Evolutionary conservation across 176 grass and related monocot genomes (phyloP).

Genomic region (Secale cereale): DNA sequence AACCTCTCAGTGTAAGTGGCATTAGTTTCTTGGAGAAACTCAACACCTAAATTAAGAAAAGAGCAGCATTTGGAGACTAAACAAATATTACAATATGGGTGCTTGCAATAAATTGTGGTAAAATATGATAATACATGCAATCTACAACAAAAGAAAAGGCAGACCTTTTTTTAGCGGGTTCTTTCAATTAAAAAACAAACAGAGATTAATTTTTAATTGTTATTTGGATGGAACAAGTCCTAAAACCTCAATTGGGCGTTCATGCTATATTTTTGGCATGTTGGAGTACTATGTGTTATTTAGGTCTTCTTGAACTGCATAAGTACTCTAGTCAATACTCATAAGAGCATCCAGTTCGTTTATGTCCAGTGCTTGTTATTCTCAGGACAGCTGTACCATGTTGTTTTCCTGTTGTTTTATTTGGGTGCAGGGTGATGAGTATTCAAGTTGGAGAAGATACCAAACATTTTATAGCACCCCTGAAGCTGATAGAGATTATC

Average conservation of each 20-base stretch:
- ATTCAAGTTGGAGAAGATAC: background rate
- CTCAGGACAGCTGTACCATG: background rate
- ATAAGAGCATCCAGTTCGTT: background rate
- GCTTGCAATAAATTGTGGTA: background rate
- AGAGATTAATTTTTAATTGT: background rate
- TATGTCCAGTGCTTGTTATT: background rate
- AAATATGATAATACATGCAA: background rate
- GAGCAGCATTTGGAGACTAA: too few species aligned
- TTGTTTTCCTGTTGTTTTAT: background rate
- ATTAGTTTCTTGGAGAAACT: background rate
- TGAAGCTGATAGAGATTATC: slow-evolving; percentile 7
- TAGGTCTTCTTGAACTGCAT: background rate
- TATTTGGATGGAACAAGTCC: too few species aligned
- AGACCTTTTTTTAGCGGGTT: background rate
- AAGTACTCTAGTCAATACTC: background rate
- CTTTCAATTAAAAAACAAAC: background rate
- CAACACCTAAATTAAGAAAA: background rate
- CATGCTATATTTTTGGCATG: too few species aligned
- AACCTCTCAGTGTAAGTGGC: background rate
- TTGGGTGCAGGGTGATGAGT: background rate
- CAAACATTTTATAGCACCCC: background rate
- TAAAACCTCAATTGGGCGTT: too few species aligned
- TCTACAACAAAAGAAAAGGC: background rate
- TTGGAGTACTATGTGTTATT: too few species aligned
- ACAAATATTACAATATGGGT: too few species aligned